These are phyloP conservation scores for Retiboletus flavoniger DNA, from an alignment of 1,284 basidiomycete genomes.

Conservation along the genomic window DNA sequence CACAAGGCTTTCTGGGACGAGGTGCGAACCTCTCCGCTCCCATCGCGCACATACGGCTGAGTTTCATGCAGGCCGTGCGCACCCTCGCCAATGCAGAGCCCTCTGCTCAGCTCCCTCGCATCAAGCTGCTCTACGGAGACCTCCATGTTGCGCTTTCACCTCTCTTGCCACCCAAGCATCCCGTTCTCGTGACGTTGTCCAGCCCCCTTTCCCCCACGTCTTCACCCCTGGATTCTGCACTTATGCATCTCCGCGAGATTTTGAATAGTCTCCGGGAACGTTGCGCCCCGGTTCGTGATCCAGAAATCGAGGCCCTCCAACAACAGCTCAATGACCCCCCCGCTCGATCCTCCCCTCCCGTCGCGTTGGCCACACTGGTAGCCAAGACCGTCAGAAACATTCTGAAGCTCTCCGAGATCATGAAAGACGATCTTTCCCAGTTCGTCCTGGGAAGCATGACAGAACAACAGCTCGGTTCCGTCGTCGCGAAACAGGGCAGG, in stretches of 20 bases:
- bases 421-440: conserved; percentile 64
- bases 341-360: conserved; percentile 13
- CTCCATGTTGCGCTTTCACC: conserved; percentile 48
- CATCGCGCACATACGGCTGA: conserved; percentile 18
- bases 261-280: conserved; percentile 50
- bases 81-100: conserved; percentile 46
- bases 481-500: conserved; percentile 52
- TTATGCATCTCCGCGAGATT: conserved; percentile 51
- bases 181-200: conserved; percentile 48
- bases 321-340: conserved; percentile 39
- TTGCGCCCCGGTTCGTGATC: conserved; percentile 66
- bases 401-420: conserved; percentile 51
- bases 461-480: conserved; percentile 51
- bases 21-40: conserved; percentile 39
- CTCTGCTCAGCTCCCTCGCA: conserved; percentile 46
- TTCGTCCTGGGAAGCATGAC: conserved; percentile 60
- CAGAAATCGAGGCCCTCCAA: conserved; percentile 47
- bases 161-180: conserved; percentile 53
- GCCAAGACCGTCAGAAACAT: conserved; percentile 46
- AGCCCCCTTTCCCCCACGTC: conserved; percentile 63
- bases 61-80: conserved; percentile 38
- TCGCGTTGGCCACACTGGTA: conserved; percentile 41
- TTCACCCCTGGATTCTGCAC: conserved; percentile 57
- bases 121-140: conserved; percentile 55
- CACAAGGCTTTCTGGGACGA: conserved; percentile 72